phyloP scores from a whole-genome alignment of 345 rosid genomes.

The Gossypium anomalum region DNA sequence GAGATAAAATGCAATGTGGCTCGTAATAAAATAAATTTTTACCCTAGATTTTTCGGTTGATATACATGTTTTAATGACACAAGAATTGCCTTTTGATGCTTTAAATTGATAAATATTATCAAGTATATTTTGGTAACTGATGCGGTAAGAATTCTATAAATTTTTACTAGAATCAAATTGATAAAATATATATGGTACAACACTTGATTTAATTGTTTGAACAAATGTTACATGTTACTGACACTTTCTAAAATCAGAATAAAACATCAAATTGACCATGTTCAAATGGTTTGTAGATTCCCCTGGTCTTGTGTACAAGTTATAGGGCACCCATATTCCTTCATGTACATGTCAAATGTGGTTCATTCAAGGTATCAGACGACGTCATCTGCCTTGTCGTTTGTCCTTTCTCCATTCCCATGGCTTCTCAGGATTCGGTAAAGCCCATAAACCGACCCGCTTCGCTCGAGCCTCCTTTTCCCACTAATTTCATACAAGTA shows the following conservation, averaged over 20 bases:
- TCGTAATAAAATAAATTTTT: rapidly evolving
- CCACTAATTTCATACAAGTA: constrained; percentile 42
- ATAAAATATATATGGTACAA: neutral
- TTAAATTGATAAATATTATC: neutral
- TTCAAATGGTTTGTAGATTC: neutral
- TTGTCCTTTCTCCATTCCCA: constrained; percentile 80
- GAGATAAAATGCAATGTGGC: too few relatives aligned
- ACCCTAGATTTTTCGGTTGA: too few relatives aligned
- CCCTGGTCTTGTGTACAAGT: neutral
- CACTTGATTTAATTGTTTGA: neutral
- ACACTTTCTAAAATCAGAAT: neutral
- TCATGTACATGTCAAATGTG: neutral
- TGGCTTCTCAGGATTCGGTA: constrained; percentile 70
- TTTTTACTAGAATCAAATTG: neutral
- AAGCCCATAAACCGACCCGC: constrained; percentile 75
- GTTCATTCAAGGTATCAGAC: neutral
- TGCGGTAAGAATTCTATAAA: neutral
- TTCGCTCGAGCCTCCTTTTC: constrained; percentile 67
- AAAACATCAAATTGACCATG: neutral
- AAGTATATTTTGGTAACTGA: neutral
- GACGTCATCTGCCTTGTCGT: constrained; percentile 35
- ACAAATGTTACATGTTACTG: neutral
- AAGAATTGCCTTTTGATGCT: neutral
- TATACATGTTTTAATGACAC: too few relatives aligned
- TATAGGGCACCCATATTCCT: neutral